Base-by-base conservation (phyloP, 345 rosid genomes). In the Boechera stricta region DNA sequence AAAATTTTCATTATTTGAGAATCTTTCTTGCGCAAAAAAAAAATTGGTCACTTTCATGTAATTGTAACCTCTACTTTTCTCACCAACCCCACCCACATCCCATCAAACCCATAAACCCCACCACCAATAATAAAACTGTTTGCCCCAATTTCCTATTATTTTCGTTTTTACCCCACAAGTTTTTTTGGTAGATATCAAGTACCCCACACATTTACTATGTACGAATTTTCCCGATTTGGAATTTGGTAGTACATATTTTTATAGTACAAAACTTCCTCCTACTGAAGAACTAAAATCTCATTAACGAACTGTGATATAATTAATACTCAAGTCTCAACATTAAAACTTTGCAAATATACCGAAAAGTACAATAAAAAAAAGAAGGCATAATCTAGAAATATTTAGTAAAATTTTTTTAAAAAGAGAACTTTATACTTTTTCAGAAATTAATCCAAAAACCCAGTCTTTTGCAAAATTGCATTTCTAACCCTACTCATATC, bases 401-500 rank as follows among this genome's bases (percentile, higher is more conserved):
- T 36, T 62, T 51, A 7, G 42, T 59, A 47, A 47, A 42, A n/a
- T 4, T 5, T 4, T 5, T 5, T 2, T 15, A 72, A 26, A 44
- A 42, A 24, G 9, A 15, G 39, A 31, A 31, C 44, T 35, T 44
- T 59, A 44, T 29, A 32, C 7, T 51, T 59, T 21, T 38, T 0
- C 0, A 60, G 10, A 76, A 58, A 68, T 59, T 74, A 79, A 73
- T 79, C 79, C 3, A 47, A 32, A 13, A 73, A 53, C 57, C 82
- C 82, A 73, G 45, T 79, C 36, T 79, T 79, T 55, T 66, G 51
- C 31, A 73, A 79, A 73, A 79, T 67, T 8, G 82, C 82, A 79
- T 79, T 79, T 53, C 82, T 60, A 4, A 79, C 82, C 72, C 79
- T 65, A 60, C 84, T 66, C 51, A 72, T 68, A 67, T 79, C 75